These are phyloP conservation scores for Pichia kluyveri DNA, from an alignment of 805 yeast genomes.

Conservation along the genomic window DNA sequence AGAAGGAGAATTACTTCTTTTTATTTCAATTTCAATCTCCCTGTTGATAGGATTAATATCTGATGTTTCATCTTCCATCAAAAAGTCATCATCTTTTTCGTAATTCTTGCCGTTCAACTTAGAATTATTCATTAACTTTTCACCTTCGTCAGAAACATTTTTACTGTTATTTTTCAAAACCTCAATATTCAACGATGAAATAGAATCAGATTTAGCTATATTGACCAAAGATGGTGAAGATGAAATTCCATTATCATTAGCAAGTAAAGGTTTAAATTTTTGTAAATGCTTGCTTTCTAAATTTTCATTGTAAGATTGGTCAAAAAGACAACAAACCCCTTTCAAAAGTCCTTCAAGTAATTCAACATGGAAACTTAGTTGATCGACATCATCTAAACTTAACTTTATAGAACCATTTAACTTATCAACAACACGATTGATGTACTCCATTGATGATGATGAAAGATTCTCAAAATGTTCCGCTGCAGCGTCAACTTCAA, in stretches of 20 bases:
- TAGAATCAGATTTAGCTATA: slow-evolving; percentile 2
- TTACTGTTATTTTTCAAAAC: slow-evolving; percentile 2
- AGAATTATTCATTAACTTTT: not conserved
- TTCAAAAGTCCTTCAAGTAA: slow-evolving; percentile 33
- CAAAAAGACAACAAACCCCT: slow-evolving; percentile 66
- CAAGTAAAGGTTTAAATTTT: not conserved
- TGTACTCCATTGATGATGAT: slow-evolving; percentile 32
- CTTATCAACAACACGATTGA: slow-evolving; percentile 43
- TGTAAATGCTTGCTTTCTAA: slow-evolving; percentile 4
- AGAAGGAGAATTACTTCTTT: slow-evolving; percentile 8
- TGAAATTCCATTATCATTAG: slow-evolving; percentile 10
- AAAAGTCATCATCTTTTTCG: not conserved
- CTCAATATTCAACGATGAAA: slow-evolving; percentile 1
- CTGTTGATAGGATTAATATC: slow-evolving; percentile 14
- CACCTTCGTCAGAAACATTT: not conserved
- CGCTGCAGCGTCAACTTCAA: slow-evolving; percentile 53
- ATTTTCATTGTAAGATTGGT: slow-evolving; percentile 42
- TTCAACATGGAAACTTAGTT: slow-evolving; percentile 15
- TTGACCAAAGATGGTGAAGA: slow-evolving; percentile 16
- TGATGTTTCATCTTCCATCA: slow-evolving; percentile 1
- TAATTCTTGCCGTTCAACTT: too few relatives aligned
- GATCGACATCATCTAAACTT: slow-evolving; percentile 19
- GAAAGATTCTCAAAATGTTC: slow-evolving; percentile 45
- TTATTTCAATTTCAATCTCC: slow-evolving; percentile 9
- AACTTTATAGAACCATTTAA: slow-evolving; percentile 37